Conservation (phyloP, 331 rosid species). For the Malus hybrid region DNA sequence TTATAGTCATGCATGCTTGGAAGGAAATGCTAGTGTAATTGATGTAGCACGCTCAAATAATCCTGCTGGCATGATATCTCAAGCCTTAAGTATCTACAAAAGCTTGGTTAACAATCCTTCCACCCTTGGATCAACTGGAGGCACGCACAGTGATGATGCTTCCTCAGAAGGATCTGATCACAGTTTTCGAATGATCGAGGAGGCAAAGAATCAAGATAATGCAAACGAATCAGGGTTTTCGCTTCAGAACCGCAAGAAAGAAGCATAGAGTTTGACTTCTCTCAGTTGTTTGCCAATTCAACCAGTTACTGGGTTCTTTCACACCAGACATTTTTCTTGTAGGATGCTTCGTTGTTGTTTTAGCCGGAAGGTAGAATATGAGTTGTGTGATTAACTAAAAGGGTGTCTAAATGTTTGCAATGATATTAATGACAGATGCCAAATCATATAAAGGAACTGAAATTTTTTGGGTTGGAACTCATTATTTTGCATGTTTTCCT, state of each 20-base stretch:
- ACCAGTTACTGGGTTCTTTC: neutral
- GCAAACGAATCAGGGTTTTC: constrained; percentile 38
- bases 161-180: constrained; percentile 24
- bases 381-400: neutral
- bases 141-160: constrained; percentile 9
- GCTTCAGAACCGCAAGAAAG: constrained; percentile 47
- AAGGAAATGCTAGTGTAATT: too few species aligned
- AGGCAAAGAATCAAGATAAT: constrained; percentile 1
- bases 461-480: too few species aligned
- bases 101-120: constrained; percentile 56
- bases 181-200: constrained; percentile 8
- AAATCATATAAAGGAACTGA: too few species aligned
- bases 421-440: too few species aligned
- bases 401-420: too few species aligned
- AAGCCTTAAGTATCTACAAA: constrained; percentile 85
- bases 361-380: neutral
- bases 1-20: too few species aligned
- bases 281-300: neutral
- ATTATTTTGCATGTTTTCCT: neutral
- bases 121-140: constrained; percentile 10
- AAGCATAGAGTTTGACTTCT: constrained; percentile 23
- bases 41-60: constrained; percentile 19
- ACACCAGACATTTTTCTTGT: neutral
- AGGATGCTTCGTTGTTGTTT: neutral
- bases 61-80: constrained; percentile 88